A percentile compares a stretch with the other conserved stretches of the same genome.
These are phyloP conservation scores for Fusarium verticillioides DNA, from an alignment of 2,329 filamentous ascomycete species.

Conservation along the genomic window DNA sequence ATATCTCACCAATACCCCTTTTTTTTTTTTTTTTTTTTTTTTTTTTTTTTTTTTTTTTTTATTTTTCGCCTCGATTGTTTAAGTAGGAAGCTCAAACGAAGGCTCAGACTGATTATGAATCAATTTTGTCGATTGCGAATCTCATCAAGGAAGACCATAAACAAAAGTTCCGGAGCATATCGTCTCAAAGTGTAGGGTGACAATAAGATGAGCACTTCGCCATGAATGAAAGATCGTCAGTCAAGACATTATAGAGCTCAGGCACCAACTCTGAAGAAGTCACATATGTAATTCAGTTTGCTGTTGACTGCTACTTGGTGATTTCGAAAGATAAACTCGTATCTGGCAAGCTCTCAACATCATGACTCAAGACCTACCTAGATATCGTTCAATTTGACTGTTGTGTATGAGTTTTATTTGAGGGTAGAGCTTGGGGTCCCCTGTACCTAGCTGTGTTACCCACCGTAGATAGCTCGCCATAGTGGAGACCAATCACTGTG, in stretches of 20 bases:
- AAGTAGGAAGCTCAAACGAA: background rate
- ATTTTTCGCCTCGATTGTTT: background rate
- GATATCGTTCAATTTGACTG: background rate
- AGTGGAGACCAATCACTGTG: slow-evolving; percentile 26
- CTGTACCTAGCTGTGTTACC: background rate
- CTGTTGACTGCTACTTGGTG: background rate
- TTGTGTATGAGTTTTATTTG: background rate
- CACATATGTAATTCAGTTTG: too few species aligned
- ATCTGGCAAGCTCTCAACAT: too few species aligned
- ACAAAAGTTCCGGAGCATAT: slow-evolving; percentile 13
- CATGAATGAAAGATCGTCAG: background rate
- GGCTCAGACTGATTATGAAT: background rate
- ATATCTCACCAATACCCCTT: background rate
- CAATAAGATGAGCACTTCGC: background rate
- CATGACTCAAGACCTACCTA: background rate
- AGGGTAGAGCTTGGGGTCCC: background rate
- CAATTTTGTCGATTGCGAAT: background rate
- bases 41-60: too few species aligned
- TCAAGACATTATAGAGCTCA: background rate
- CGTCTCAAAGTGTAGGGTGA: background rate
- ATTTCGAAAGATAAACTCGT: background rate
- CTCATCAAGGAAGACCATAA: background rate
- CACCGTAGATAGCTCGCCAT: slow-evolving; percentile 15
- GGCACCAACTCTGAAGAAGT: background rate
- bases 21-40: too few species aligned